phyloP scores from a whole-genome alignment of 1,284 basidiomycete species.

The Ustilago tritici region DNA sequence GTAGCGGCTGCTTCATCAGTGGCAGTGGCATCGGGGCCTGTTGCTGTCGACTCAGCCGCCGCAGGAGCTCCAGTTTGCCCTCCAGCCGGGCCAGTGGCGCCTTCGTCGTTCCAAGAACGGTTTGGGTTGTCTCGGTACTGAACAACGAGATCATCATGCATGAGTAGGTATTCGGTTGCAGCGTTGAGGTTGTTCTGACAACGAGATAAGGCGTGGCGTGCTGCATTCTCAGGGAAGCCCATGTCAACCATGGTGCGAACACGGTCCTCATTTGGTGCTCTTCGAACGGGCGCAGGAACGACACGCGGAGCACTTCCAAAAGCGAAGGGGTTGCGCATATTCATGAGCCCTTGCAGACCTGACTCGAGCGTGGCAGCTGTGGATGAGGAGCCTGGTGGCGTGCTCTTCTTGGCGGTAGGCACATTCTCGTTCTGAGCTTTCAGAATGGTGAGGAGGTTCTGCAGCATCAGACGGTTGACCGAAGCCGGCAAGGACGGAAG shows the following conservation, averaged over 20 bases:
- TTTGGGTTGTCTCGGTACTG: conserved; percentile 49
- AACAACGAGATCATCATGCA: conserved; percentile 66
- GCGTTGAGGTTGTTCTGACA: conserved; percentile 88
- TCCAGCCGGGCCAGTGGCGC: conserved; percentile 9
- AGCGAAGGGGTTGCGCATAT: conserved; percentile 40
- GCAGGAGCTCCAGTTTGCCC: conserved; percentile 10
- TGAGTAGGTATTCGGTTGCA: conserved; percentile 88
- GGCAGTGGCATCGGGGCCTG: conserved; percentile 61
- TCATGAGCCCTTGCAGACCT: conserved; percentile 26
- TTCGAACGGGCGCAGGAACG: conserved; percentile 29
- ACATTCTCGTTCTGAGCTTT: conserved; percentile 76
- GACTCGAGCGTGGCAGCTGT: conserved; percentile 17
- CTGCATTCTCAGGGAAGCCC: conserved; percentile 91
- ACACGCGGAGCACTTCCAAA: conserved; percentile 41
- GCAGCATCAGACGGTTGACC: conserved; percentile 76
- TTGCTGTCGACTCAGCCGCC: conserved; percentile 11
- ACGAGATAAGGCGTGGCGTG: conserved; percentile 83
- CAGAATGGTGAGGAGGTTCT: conserved; percentile 83
- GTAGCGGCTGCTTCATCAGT: conserved; percentile 66
- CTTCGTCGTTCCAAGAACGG: conserved; percentile 32
- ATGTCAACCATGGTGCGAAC: conserved; percentile 90
- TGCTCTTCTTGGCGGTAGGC: conserved; percentile 33
- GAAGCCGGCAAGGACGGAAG: conserved; percentile 77
- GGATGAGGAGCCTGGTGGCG: conserved; percentile 11
- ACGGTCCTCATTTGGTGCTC: conserved; percentile 70